Conservation (phyloP, 352 stramenopile species). For the Sclerospora graminicola region DNA sequence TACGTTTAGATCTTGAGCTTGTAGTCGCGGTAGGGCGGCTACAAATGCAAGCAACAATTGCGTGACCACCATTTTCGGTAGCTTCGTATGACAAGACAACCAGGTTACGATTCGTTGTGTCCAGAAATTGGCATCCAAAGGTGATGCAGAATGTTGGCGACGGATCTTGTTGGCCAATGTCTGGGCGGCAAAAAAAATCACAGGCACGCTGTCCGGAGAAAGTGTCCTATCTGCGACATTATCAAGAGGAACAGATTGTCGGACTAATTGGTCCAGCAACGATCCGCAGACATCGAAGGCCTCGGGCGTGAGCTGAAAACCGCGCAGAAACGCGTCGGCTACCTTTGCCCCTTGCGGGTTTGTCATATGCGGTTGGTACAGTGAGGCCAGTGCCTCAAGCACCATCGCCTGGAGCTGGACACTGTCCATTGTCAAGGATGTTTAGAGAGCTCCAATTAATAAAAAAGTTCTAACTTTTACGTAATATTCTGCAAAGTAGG, state of each 20-base stretch:
- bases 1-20: conserved; percentile 25
- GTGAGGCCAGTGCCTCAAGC: conserved; percentile 37
- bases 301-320: conserved; percentile 69
- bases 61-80: conserved; percentile 61
- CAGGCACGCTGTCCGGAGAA: conserved; percentile 22
- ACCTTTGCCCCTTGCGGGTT: conserved; percentile 44
- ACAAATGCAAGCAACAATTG: conserved; percentile 66
- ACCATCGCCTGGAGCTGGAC: conserved; percentile 22
- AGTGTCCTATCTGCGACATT: conserved; percentile 8
- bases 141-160: conserved; percentile 35
- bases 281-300: conserved; percentile 59
- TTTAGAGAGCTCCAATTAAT: no score
- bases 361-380: conserved; percentile 46
- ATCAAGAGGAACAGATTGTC: background rate
- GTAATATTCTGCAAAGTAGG: no score
- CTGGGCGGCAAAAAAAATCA: conserved; percentile 73
- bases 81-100: conserved; percentile 27
- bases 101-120: conserved; percentile 42
- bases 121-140: conserved; percentile 18
- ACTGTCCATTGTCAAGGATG: background rate
- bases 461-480: no score
- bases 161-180: conserved; percentile 77
- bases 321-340: conserved; percentile 65
- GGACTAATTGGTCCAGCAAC: conserved; percentile 57
- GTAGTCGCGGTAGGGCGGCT: conserved; percentile 41